Evolutionary conservation across 108 stramenopile genomes (phyloP), one percentile per base, ranked within the genome.

Genomic region (Asterionellopsis glacialis): DNA sequence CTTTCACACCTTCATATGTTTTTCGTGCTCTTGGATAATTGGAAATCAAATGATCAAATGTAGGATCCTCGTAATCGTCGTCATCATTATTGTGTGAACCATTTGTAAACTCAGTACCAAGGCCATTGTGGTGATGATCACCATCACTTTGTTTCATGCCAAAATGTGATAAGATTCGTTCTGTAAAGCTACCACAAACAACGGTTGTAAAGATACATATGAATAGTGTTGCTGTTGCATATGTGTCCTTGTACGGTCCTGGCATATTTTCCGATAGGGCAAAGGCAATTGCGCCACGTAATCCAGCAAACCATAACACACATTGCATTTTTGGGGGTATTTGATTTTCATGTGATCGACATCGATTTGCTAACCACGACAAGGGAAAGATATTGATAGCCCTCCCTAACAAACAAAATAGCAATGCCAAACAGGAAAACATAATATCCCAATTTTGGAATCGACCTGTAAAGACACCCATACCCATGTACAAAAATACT

Each of bases 401-500:
- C 28, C 98, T 70, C 7, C 81, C 95, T 13, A 95, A 40, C 51
- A 90, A 57, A 61, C 98, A 98, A 67, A 90, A 93, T 4, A 82
- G 18, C 55, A 97, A 57, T 0, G 87, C 94, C 52, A 92, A 58
- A 0, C 92, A 41, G 5, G 88, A 69, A 72, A 97, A 96, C 19
- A 57, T 14, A 21, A 87, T 33, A 63, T 95, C 77, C 76, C 81
- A 96, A 25, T 82, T 70, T 26, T 72, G 28, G 65, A 90, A 96
- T 11, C 77, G 64, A 11, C 91, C 90, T 9, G 95, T 98, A 60
- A 97, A 98, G 15, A 98, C 80, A 27, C 80, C 84, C 94, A 98
- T 87, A 5, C 98, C 98, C 96, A 98, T 96, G 77, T 98, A 98
- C 13, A 96, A 51, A 68, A 95, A 98, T 5, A 98, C 95, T 41